Evolutionary conservation across 116 monocot species (phyloP).

Genomic region (Dioscorea cayenensis): DNA sequence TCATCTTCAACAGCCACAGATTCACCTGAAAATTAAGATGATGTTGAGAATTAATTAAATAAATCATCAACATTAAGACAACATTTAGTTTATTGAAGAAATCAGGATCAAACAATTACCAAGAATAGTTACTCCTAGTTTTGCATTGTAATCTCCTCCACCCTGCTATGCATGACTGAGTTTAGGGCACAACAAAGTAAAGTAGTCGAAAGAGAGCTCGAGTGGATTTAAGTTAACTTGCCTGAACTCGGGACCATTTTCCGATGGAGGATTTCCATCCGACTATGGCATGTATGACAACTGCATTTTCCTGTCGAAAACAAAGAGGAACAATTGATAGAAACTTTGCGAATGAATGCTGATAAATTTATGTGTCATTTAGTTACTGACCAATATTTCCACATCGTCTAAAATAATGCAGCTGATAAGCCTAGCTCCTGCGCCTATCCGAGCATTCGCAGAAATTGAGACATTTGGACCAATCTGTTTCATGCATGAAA

Average conservation of each 20-base stretch:
- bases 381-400: conserved; percentile 70
- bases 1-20: conserved; percentile 88
- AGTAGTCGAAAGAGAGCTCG: not conserved
- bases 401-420: conserved; percentile 96
- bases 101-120: conserved; percentile 28
- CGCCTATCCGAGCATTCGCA: conserved; percentile 90
- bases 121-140: conserved; percentile 88
- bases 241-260: conserved; percentile 97
- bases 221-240: conserved; percentile 14
- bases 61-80: not conserved
- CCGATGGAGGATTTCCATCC: conserved; percentile 92
- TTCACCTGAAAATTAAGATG: conserved; percentile 52
- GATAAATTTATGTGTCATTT: not conserved
- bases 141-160: conserved; percentile 68
- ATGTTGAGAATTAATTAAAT: not conserved
- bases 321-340: not conserved
- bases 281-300: conserved; percentile 84
- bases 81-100: not conserved
- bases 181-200: not conserved
- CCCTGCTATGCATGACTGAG: conserved; percentile 41
- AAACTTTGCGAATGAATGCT: not conserved
- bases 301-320: conserved; percentile 78
- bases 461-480: conserved; percentile 96
- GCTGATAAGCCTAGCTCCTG: conserved; percentile 85
- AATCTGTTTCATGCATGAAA: conserved; percentile 51